Evolutionary conservation across 345 rosid genomes (phyloP).

Genomic region (Brassica napus): DNA sequence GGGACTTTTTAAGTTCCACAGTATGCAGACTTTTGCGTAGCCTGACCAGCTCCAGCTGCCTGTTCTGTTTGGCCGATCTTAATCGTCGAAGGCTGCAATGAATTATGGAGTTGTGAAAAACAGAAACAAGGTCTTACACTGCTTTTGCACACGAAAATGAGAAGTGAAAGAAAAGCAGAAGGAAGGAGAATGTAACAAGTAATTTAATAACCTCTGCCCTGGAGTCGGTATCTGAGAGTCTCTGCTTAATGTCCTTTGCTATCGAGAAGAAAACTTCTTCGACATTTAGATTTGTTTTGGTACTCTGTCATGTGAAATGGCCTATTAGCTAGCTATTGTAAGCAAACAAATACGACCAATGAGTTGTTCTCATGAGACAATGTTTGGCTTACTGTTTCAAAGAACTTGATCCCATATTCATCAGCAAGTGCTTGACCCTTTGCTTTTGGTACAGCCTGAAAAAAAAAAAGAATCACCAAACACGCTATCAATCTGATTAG

Average conservation of each 20-base stretch:
- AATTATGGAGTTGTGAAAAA: neutral
- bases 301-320: constrained; percentile 64
- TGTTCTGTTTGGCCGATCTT: constrained; percentile 44
- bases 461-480: neutral
- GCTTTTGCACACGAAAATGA: neutral
- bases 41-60: constrained; percentile 41
- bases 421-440: constrained; percentile 99
- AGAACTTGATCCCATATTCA: constrained; percentile 96
- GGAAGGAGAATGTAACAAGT: neutral
- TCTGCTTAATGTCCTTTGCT: constrained; percentile 89
- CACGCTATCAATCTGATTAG: neutral
- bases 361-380: neutral
- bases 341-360: constrained; percentile 19
- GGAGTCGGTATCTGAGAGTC: constrained; percentile 80
- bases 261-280: constrained; percentile 96
- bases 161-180: neutral
- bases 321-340: constrained; percentile 11
- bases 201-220: constrained; percentile 62
- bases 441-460: constrained; percentile 91
- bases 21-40: constrained; percentile 43
- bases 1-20: constrained; percentile 29
- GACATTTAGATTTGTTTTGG: constrained; percentile 90
- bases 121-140: neutral
- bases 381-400: constrained; percentile 75
- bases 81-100: constrained; percentile 41